A percentile compares a stretch with the other conserved stretches of the same genome.
Evolutionary conservation across 1,284 basidiomycete species (phyloP).

Genomic region (Trichosporon inkin): DNA sequence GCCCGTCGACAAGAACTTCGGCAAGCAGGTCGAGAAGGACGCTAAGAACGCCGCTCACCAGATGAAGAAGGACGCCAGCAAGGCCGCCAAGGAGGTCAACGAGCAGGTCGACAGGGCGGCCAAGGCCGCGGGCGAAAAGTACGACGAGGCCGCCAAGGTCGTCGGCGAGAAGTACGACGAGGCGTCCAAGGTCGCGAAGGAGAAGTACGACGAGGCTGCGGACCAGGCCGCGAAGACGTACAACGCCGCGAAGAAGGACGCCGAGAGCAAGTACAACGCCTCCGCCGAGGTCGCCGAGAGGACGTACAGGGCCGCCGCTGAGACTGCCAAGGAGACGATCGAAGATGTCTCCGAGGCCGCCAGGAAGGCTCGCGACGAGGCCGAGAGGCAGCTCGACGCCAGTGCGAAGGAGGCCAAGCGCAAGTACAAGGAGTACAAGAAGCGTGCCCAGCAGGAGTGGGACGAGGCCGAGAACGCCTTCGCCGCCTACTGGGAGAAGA

Average conservation of each 20-base stretch:
- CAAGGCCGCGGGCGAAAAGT: background rate
- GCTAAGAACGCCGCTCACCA: background rate
- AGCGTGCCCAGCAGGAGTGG: slow-evolving; percentile 48
- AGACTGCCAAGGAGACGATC: slow-evolving; percentile 24
- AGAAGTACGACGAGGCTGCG: slow-evolving; percentile 52
- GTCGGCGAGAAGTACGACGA: background rate
- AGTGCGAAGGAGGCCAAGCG: slow-evolving; percentile 44
- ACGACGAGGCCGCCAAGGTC: background rate
- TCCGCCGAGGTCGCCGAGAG: slow-evolving; percentile 23
- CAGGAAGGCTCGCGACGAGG: slow-evolving; percentile 13
- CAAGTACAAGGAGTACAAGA: slow-evolving; percentile 55
- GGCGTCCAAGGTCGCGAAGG: slow-evolving; percentile 14
- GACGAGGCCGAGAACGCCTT: slow-evolving; percentile 59
- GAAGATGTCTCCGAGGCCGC: background rate
- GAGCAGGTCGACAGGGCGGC: slow-evolving; percentile 53
- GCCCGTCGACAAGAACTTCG: slow-evolving; percentile 6
- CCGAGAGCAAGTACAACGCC: background rate
- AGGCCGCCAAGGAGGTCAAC: slow-evolving; percentile 47
- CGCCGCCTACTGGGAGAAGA: slow-evolving; percentile 57
- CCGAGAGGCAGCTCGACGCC: slow-evolving; percentile 18
- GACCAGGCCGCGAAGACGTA: background rate
- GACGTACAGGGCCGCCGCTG: slow-evolving; percentile 25
- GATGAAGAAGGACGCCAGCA: background rate
- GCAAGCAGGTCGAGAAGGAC: slow-evolving; percentile 5
- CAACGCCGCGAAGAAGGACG: background rate